Base-by-base conservation (phyloP, 2,329 filamentous ascomycete species). In the Purpureocillium takamizusanense region DNA sequence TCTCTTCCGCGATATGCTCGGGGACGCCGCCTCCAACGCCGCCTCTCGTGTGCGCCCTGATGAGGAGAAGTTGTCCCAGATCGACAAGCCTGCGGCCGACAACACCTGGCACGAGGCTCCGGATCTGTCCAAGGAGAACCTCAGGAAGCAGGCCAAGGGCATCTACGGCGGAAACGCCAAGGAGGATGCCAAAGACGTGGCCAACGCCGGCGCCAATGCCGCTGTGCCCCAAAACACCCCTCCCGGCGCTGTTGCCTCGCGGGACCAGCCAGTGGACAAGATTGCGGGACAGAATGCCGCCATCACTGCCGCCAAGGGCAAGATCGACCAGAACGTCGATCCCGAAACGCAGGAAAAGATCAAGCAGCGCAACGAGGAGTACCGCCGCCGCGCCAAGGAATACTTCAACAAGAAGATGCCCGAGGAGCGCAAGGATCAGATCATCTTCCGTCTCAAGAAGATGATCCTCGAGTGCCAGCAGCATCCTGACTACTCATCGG, bases 391-490 rank as follows among this genome's bases (percentile, higher is more conserved):
- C 41, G 70, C 82, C 18, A 79, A 74, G 55, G 77, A 85, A 49
- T 97, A 97, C 59, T 67, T 95, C 39, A 73, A 78, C 50, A 76
- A 81, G 53, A 98, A 97, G 72, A 74, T 98, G 63, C 89, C 92
- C 1, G 69, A 90, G 62, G 89, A 97, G 61, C 87, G 92, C 43
- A 87, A 89, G 43, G 88, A 97, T 7, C 88, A 95, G 69, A 82
- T 81, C 40, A 81, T 95, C 52, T 95, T 81, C 76, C 85, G 92
- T 29, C 66, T 98, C 49, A 98, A 78, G 79, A 97, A 97, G 78
- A 94, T 97, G 84, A 69, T 98, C 30, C 80, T 95, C 33, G 92
- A 98, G 64, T 88, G 94, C 52, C 92, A 98, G 66, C 86, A 90
- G 40, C 92, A 97, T 56, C 78, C 86, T 42, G 90, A 98, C 53